phyloP scores from a whole-genome alignment of 2,329 filamentous ascomycete species.

The Fusarium tupiense region DNA sequence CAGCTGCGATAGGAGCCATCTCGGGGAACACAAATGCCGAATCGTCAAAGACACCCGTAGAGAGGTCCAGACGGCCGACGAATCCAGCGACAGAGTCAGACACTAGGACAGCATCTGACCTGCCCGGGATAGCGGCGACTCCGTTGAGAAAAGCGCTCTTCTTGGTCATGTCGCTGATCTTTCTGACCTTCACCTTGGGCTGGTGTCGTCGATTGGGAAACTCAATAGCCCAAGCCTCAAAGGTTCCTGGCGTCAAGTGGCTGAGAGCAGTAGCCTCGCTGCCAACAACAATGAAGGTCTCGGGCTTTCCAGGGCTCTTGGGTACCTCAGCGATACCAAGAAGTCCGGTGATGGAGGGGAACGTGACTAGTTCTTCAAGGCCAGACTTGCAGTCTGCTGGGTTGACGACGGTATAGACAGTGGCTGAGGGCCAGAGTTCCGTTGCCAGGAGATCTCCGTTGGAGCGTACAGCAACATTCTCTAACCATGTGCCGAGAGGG shows the following conservation, averaged over 20 bases:
- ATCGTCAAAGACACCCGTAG: neutral
- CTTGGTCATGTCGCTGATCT: conserved; percentile 6
- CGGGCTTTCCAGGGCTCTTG: neutral
- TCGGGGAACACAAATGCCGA: neutral
- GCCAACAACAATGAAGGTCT: conserved; percentile 7
- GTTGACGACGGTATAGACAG: neutral
- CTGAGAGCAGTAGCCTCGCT: conserved; percentile 8
- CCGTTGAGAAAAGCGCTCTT: conserved; percentile 15
- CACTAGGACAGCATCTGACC: neutral
- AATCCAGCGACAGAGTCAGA: neutral
- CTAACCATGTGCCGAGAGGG: neutral
- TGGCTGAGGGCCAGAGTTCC: conserved; percentile 3
- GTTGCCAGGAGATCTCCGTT: neutral
- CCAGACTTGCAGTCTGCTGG: neutral
- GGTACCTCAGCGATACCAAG: conserved; percentile 4
- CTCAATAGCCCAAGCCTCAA: conserved; percentile 4
- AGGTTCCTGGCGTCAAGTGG: neutral
- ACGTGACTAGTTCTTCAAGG: neutral
- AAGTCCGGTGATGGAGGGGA: neutral
- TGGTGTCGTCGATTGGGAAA: neutral
- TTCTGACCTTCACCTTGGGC: neutral
- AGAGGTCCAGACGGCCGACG: neutral
- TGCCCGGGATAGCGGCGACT: neutral
- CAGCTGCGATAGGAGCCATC: neutral
- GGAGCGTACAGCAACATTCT: neutral